These are phyloP conservation scores for Termitomyces sp. DNA, from an alignment of 768 basidiomycete genomes.

Conservation along the genomic window DNA sequence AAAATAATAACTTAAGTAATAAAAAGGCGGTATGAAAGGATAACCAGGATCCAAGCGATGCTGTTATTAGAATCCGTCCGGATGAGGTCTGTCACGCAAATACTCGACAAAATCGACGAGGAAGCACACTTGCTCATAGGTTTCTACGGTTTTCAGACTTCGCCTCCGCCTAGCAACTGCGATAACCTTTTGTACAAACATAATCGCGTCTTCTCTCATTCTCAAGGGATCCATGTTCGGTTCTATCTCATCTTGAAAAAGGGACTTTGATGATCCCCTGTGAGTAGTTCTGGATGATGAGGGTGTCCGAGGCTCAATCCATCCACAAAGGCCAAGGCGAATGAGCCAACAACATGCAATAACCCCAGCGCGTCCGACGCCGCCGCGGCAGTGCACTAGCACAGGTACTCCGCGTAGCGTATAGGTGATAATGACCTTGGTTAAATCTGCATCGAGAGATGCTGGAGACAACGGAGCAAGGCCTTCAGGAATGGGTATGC, in stretches of 20 bases:
- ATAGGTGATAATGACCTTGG: conserved; percentile 61
- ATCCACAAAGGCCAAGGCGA: conserved; percentile 85
- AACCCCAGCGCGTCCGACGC: conserved; percentile 89
- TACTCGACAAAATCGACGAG: conserved; percentile 72
- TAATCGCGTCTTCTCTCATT: conserved; percentile 42
- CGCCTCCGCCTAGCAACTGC: conserved; percentile 66
- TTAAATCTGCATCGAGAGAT: conserved; percentile 61
- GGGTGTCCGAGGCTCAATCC: conserved; percentile 30
- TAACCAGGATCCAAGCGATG: neutral
- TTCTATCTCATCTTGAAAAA: neutral
- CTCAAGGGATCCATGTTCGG: neutral
- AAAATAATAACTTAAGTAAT: conserved; percentile 9
- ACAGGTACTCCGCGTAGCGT: conserved; percentile 68
- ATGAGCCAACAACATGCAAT: conserved; percentile 91
- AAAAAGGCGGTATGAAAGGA: neutral
- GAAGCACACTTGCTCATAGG: conserved; percentile 87
- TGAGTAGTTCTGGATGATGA: neutral
- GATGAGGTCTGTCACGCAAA: conserved; percentile 25
- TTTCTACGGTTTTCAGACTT: conserved; percentile 90
- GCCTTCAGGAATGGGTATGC: conserved; percentile 88
- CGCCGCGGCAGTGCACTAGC: conserved; percentile 89
- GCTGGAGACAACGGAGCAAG: conserved; percentile 60
- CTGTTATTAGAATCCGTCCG: neutral
- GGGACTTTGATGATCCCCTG: neutral
- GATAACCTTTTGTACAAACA: conserved; percentile 70